phyloP scores from a whole-genome alignment of 768 basidiomycete genomes.

The Lyophyllum atratum region DNA sequence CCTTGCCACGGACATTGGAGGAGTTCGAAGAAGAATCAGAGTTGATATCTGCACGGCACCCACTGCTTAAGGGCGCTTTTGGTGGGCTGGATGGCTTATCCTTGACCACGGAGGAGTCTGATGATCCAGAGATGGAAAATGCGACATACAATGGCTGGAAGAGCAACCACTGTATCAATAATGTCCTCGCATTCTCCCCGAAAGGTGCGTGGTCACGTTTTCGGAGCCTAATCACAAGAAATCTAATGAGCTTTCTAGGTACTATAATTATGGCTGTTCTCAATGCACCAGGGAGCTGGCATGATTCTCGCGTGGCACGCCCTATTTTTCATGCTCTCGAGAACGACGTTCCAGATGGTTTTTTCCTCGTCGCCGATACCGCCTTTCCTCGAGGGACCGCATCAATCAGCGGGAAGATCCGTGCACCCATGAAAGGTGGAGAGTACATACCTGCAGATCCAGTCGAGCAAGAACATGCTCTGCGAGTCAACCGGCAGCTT shows the following conservation, averaged over 20 bases:
- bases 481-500: constrained; percentile 30
- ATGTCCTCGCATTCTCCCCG: background rate
- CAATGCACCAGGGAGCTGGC: constrained; percentile 52
- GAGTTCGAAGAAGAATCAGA: background rate
- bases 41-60: background rate
- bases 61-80: constrained; percentile 1
- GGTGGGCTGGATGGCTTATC: constrained; percentile 1
- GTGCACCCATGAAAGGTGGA: constrained; percentile 38
- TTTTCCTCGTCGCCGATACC: constrained; percentile 43
- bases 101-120: background rate
- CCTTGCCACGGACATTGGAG: background rate
- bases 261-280: constrained; percentile 32
- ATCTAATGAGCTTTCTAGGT: constrained; percentile 23
- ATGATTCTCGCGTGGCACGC: constrained; percentile 42
- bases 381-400: constrained; percentile 43
- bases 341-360: constrained; percentile 40
- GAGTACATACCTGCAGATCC: constrained; percentile 16
- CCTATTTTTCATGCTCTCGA: constrained; percentile 35
- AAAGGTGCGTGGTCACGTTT: background rate
- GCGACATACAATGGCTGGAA: constrained; percentile 6
- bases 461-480: constrained; percentile 10
- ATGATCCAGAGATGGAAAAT: constrained; percentile 4
- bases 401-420: constrained; percentile 33
- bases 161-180: constrained; percentile 1
- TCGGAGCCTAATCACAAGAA: too few species aligned